These are phyloP conservation scores for Tricholoma saponaceum DNA, from an alignment of 768 basidiomycete genomes.

Conservation along the genomic window DNA sequence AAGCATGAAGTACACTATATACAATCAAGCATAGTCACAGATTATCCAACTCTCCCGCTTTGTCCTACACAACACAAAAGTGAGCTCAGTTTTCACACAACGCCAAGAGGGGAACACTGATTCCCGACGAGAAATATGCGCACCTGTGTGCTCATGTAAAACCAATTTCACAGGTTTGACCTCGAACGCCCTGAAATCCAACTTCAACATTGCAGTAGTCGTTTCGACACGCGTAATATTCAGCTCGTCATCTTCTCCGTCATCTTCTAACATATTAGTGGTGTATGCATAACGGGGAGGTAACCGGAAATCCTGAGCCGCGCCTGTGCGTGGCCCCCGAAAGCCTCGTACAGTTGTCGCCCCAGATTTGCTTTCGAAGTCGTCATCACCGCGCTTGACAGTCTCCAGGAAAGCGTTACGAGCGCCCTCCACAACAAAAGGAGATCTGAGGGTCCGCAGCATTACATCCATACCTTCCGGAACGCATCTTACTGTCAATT, in stretches of 20 bases:
- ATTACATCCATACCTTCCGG: slow-evolving; percentile 27
- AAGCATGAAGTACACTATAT: too few relatives aligned
- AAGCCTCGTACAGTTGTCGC: slow-evolving; percentile 82
- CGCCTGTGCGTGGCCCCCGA: slow-evolving; percentile 80
- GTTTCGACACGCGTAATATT: slow-evolving; percentile 28
- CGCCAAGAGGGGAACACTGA: slow-evolving; percentile 5
- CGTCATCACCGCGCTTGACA: slow-evolving; percentile 90
- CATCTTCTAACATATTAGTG: slow-evolving; percentile 86
- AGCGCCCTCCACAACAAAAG: slow-evolving; percentile 67
- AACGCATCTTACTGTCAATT: slow-evolving; percentile 24
- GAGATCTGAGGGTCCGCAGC: slow-evolving; percentile 33
- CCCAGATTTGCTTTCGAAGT: slow-evolving; percentile 25
- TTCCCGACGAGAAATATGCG: slow-evolving; percentile 5
- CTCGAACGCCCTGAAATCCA: slow-evolving; percentile 84
- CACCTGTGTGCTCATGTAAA: slow-evolving; percentile 13
- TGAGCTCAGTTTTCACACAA: not conserved
- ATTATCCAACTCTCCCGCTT: slow-evolving; percentile 30
- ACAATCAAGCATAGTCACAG: not conserved
- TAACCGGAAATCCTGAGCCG: slow-evolving; percentile 51
- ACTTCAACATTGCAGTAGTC: slow-evolving; percentile 32
- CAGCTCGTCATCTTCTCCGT: slow-evolving; percentile 56
- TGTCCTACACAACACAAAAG: slow-evolving; percentile 8
- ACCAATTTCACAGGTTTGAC: slow-evolving; percentile 84
- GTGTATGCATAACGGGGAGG: slow-evolving; percentile 56
- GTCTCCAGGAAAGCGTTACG: slow-evolving; percentile 90